A percentile compares a stretch with the other conserved stretches of the same genome.
Evolutionary conservation across 2,329 filamentous ascomycete species (phyloP).

Genomic region (Penicillium sp.): DNA sequence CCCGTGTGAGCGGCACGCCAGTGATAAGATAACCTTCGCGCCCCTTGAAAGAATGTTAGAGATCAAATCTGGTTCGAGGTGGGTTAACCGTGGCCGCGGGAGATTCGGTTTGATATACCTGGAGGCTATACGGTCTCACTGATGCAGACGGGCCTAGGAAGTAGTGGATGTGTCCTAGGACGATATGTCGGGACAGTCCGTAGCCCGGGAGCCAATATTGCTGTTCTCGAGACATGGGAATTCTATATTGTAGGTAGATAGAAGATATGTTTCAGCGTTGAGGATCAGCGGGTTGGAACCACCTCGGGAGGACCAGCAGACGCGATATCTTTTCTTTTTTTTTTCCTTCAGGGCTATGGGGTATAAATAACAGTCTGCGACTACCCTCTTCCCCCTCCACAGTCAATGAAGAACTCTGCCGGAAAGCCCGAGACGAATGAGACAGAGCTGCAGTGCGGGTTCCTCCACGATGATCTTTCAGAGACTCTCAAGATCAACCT

Average conservation of each 20-base stretch:
- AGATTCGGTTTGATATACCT: constrained; percentile 33
- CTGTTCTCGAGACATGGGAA: constrained; percentile 36
- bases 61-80: constrained; percentile 24
- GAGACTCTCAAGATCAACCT: background rate
- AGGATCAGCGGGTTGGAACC: background rate
- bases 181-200: constrained; percentile 47
- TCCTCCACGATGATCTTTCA: constrained; percentile 14
- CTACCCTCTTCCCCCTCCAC: background rate
- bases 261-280: background rate
- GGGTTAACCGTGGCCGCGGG: constrained; percentile 8
- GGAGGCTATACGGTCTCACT: constrained; percentile 46
- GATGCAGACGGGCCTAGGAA: constrained; percentile 47
- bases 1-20: constrained; percentile 46
- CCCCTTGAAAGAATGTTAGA: constrained; percentile 32
- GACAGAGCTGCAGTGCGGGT: constrained; percentile 7
- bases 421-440: constrained; percentile 11
- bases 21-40: constrained; percentile 49
- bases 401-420: constrained; percentile 1
- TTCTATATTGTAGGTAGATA: background rate
- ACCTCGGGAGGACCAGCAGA: constrained; percentile 1
- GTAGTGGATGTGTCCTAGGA: constrained; percentile 47
- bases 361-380: constrained; percentile 18
- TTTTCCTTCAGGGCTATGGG: constrained; percentile 8
- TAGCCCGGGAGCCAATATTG: constrained; percentile 50
- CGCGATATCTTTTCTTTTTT: constrained; percentile 1